phyloP scores from a whole-genome alignment of 192 early-diverging fungal species.

The Mortierella alpina region DNA sequence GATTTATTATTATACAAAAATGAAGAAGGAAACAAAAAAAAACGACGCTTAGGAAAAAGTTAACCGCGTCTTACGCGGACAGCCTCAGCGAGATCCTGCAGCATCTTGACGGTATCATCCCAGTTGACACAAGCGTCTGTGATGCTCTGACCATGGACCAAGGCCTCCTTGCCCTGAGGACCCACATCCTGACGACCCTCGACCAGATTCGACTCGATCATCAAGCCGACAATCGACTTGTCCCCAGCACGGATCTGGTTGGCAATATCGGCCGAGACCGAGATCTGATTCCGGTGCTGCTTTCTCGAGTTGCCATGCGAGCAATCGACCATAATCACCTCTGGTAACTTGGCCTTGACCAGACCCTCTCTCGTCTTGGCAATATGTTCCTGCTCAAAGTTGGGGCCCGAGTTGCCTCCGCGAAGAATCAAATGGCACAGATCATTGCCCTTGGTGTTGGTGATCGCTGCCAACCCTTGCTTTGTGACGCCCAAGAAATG shows the following conservation, averaged over 20 bases:
- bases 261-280: slow-evolving; percentile 75
- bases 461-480: slow-evolving; percentile 92
- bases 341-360: slow-evolving; percentile 68
- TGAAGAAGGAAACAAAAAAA: background rate
- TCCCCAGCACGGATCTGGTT: slow-evolving; percentile 81
- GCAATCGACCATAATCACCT: slow-evolving; percentile 94
- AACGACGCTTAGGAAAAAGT: background rate
- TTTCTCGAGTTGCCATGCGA: slow-evolving; percentile 94
- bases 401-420: slow-evolving; percentile 90
- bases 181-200: slow-evolving; percentile 92
- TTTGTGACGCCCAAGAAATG: slow-evolving; percentile 96
- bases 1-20: background rate
- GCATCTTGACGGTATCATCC: slow-evolving; percentile 82
- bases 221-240: slow-evolving; percentile 80
- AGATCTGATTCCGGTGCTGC: slow-evolving; percentile 88
- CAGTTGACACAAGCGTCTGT: slow-evolving; percentile 95
- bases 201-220: slow-evolving; percentile 93
- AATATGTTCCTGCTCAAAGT: slow-evolving; percentile 79
- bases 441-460: slow-evolving; percentile 85
- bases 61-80: slow-evolving; percentile 70
- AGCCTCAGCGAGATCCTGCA: slow-evolving; percentile 82
- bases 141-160: slow-evolving; percentile 91
- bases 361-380: slow-evolving; percentile 67
- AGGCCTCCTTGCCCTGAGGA: slow-evolving; percentile 65
- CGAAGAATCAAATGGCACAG: slow-evolving; percentile 91